Percentiles rank a stretch among this genome's conserved stretches.
Evolutionary conservation across 257 asterid species (phyloP).

Genomic region (Solanum piurae): DNA sequence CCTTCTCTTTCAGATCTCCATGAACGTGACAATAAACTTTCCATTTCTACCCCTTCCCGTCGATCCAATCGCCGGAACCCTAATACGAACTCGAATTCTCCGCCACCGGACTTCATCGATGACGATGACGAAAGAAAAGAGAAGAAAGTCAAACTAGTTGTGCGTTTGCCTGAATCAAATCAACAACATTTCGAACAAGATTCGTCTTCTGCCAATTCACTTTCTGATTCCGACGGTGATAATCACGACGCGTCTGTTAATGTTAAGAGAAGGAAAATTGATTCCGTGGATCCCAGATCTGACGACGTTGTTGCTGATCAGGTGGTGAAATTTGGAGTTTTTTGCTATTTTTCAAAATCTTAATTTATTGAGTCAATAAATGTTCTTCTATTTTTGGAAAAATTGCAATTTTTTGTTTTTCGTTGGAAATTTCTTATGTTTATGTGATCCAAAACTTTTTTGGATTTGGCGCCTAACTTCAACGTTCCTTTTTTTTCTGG

Average conservation of each 20-base stretch:
- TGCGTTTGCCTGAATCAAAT: slow-evolving; percentile 58
- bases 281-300: slow-evolving; percentile 48
- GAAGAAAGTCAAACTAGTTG: slow-evolving; percentile 89
- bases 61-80: slow-evolving; percentile 65
- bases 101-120: slow-evolving; percentile 28
- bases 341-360: background rate
- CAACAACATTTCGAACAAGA: background rate
- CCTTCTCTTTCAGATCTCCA: slow-evolving; percentile 41
- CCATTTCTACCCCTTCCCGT: slow-evolving; percentile 13
- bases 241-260: slow-evolving; percentile 27
- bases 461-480: slow-evolving; percentile 48
- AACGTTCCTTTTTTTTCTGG: background rate
- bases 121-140: slow-evolving; percentile 79
- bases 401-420: background rate
- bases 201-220: slow-evolving; percentile 22
- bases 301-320: slow-evolving; percentile 37
- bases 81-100: slow-evolving; percentile 10
- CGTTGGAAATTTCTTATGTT: background rate
- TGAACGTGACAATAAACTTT: slow-evolving; percentile 6
- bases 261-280: slow-evolving; percentile 41
- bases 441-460: background rate
- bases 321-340: slow-evolving; percentile 17
- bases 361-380: background rate
- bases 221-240: slow-evolving; percentile 40
- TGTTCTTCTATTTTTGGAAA: slow-evolving; percentile 31